Conservation (phyloP, 1,284 basidiomycete genomes). For the Papiliotrema laurentii region DNA sequence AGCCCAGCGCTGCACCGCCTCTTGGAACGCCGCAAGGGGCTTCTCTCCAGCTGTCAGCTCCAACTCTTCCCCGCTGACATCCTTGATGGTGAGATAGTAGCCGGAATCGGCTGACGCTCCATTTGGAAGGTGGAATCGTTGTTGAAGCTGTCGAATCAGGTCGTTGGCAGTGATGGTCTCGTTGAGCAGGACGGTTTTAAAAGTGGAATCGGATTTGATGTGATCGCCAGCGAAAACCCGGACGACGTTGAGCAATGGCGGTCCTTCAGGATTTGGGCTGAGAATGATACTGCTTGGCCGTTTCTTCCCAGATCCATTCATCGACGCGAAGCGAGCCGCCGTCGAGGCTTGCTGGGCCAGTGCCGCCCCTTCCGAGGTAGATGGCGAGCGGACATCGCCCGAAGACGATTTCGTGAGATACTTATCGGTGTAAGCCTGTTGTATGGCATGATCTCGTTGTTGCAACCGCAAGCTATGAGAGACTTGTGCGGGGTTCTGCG, state of each 20-base stretch:
- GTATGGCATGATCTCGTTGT: conserved; percentile 80
- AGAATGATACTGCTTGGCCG: conserved; percentile 53
- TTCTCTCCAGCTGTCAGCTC: conserved; percentile 66
- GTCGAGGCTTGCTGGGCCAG: conserved; percentile 41
- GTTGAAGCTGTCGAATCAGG: conserved; percentile 83
- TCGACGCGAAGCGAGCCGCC: conserved; percentile 29
- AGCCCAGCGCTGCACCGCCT: conserved; percentile 45
- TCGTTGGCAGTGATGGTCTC: conserved; percentile 75
- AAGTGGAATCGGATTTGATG: conserved; percentile 82
- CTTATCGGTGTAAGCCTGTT: conserved; percentile 73
- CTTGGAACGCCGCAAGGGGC: conserved; percentile 83
- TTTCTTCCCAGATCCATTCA: conserved; percentile 13
- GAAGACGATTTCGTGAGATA: conserved; percentile 77
- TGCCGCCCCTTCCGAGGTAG: conserved; percentile 37
- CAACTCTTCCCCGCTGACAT: conserved; percentile 75
- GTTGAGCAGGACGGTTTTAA: conserved; percentile 94
- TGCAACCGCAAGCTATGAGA: conserved; percentile 64
- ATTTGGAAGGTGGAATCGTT: conserved; percentile 74
- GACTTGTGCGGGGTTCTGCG: conserved; percentile 45
- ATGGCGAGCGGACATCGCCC: conserved; percentile 60
- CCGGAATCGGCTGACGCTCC: conserved; percentile 52
- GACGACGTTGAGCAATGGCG: conserved; percentile 84
- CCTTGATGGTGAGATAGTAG: conserved; percentile 91
- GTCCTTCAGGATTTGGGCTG: conserved; percentile 51
- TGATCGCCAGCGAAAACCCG: conserved; percentile 85